phyloP scores from a whole-genome alignment of 2,329 filamentous ascomycete species.

The Xylariaceae sp. region DNA sequence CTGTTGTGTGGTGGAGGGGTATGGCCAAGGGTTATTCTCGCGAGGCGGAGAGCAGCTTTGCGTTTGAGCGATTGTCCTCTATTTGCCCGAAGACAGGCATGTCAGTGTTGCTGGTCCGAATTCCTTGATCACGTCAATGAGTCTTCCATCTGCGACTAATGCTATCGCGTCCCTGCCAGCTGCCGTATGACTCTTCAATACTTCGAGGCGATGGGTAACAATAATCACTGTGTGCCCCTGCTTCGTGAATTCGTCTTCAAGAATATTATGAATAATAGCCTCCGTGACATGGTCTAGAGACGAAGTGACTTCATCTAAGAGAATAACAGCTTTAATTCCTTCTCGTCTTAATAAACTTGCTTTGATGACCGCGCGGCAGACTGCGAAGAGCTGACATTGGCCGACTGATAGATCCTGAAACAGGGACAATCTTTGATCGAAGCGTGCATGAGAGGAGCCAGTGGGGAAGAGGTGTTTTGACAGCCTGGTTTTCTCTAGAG shows the following conservation, averaged over 20 bases:
- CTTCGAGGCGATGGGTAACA: slow-evolving; percentile 34
- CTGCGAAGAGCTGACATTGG: slow-evolving; percentile 33
- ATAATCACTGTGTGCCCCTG: slow-evolving; percentile 34
- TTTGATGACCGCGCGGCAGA: slow-evolving; percentile 32
- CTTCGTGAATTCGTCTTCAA: slow-evolving; percentile 29
- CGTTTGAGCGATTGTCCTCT: too few species aligned
- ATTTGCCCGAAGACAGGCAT: too few species aligned
- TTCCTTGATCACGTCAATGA: not conserved
- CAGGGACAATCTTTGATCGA: slow-evolving; percentile 26
- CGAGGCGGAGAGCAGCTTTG: too few species aligned
- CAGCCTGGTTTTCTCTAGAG: slow-evolving; percentile 2
- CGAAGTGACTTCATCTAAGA: slow-evolving; percentile 34
- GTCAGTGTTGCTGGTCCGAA: not conserved
- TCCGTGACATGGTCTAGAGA: slow-evolving; percentile 35
- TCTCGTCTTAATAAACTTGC: slow-evolving; percentile 6
- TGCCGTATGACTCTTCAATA: slow-evolving; percentile 22
- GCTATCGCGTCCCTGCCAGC: slow-evolving; percentile 27
- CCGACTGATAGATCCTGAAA: slow-evolving; percentile 32
- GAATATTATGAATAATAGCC: slow-evolving; percentile 29
- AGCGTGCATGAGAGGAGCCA: slow-evolving; percentile 10
- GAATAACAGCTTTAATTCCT: slow-evolving; percentile 29
- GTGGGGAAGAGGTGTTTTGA: slow-evolving; percentile 1
- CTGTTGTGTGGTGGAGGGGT: too few species aligned
- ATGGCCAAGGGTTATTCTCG: too few species aligned
- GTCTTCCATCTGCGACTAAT: slow-evolving; percentile 26